Base-by-base conservation (phyloP, 164 flowering plant species). In the Amborella trichopoda region DNA sequence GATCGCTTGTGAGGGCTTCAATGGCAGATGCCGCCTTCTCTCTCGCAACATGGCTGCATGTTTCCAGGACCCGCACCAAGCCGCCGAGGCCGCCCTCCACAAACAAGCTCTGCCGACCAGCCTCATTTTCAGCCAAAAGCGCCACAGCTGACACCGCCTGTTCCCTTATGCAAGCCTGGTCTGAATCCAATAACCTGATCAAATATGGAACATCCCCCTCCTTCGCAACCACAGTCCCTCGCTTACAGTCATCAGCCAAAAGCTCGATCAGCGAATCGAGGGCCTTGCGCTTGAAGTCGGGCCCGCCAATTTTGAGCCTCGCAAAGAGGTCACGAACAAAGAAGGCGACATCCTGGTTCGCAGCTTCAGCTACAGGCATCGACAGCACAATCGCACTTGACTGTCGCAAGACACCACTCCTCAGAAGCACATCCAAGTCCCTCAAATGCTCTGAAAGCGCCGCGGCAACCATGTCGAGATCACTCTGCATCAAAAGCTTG, bases 81-180 rank as follows among this genome's bases (percentile, higher is more conserved):
- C 81, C 91, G 0, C 91, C 91, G 37, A 86, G 58, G 11, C 70
- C 86, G 0, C 95, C 95, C 51, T 76, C 89, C 53, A 77, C 88
- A 24, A 80, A 86, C 11, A 82, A 71, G 17, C 48, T 22, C 21
- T 60, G 74, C 36, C 70, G 50, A 6, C 82, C 65, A 12, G 59
- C 62, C 8, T 66, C 80, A 0, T 70, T 57, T 0, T 68, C 53
- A 2, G 76, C 78, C 6, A 86, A 68, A 13, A 78, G 5, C 2
- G 84, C 71, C 0, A 86, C 63, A 2, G 74, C 82, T 6, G 41
- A 2, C 5, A 57, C 66, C 16, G 86, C 83, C 22, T 66, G 77
- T 22, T 86, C 93, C 0, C 82, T 72, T 34, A 85, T 45, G 2
- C 52, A 48, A 6, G 62, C 64, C n/a, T 48, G 46, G 36, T 49